Percentiles rank a stretch among this genome's conserved stretches.
These are phyloP conservation scores for Bipolaris zeicola DNA, from an alignment of 2,329 filamentous ascomycete genomes.

Conservation along the genomic window DNA sequence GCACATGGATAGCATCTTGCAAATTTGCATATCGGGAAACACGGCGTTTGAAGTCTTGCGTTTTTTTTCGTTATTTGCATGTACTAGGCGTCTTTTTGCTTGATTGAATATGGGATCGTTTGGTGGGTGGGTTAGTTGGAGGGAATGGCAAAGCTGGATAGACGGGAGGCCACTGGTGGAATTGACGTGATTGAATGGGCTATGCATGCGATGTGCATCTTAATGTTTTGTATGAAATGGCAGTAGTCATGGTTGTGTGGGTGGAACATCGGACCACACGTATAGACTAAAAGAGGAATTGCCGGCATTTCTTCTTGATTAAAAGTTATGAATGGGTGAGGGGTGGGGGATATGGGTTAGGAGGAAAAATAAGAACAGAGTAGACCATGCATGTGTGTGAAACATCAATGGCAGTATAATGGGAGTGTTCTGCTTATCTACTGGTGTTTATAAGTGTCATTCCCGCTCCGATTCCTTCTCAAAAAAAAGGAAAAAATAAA, in stretches of 20 bases:
- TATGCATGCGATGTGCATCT: neutral
- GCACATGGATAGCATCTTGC: slow-evolving; percentile 3
- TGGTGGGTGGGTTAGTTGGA: neutral
- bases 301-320: neutral
- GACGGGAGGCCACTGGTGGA: neutral
- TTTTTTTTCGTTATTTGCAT: neutral
- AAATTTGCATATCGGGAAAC: slow-evolving; percentile 8
- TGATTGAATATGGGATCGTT: neutral
- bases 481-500: too few relatives aligned
- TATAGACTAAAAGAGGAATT: neutral
- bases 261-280: too few relatives aligned
- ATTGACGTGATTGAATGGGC: neutral
- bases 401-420: too few relatives aligned
- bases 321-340: neutral
- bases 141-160: neutral
- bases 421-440: neutral
- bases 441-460: too few relatives aligned
- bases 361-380: neutral
- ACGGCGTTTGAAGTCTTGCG: slow-evolving; percentile 4
- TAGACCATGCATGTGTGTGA: neutral
- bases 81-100: slow-evolving; percentile 6
- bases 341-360: neutral
- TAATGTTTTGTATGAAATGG: slow-evolving; percentile 3
- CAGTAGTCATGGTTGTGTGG: neutral
- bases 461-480: too few relatives aligned